Evolutionary conservation across 768 basidiomycete genomes (phyloP), one percentile per base, ranked within the genome.

Genomic region (Macrolepiota dolichaula): DNA sequence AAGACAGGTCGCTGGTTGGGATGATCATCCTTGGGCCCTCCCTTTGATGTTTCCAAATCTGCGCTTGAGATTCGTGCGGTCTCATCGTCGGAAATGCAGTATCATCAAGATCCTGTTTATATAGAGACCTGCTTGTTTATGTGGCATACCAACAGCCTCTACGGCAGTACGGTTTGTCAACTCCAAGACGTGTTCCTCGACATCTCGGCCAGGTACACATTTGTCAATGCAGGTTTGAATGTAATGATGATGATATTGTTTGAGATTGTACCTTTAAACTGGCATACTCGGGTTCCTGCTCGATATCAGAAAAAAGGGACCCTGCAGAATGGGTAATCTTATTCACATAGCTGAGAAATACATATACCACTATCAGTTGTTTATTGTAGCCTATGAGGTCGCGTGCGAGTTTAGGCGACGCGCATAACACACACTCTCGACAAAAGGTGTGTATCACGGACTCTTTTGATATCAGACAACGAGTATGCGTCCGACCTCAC

Each of bases 391-490:
- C 9, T 57, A 57, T 36, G 47, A 37, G 47, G 50, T 38, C 35
- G 56, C 47, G 56, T 57, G 56, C 12, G 56, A 57, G 47, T 25
- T n/a, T n/a, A n/a, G n/a, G n/a, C n/a, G n/a, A n/a, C n/a, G n/a
- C n/a, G n/a, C n/a, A n/a, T n/a, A n/a, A n/a, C n/a, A n/a, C n/a
- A n/a, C n/a, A n/a, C n/a, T n/a, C 19, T 49, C 24, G 47, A 49
- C 24, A 9, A 27, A 24, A n/a, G n/a, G n/a, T n/a, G n/a, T n/a
- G 24, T 27, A 44, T 44, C 42, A 42, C 9, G 42, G 17, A 17
- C 19, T 19, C n/a, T n/a, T n/a, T 44, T 44, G 42, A 44, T 44
- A 32, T 17, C 42, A 44, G 17, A 4, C 19, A 19, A n/a, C 42
- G 19, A 10, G 19, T 17, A 7, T n/a, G n/a, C n/a, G 42, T n/a